Evolutionary conservation across 805 yeast species (phyloP).

Genomic region (Wickerhamiella parazyma): DNA sequence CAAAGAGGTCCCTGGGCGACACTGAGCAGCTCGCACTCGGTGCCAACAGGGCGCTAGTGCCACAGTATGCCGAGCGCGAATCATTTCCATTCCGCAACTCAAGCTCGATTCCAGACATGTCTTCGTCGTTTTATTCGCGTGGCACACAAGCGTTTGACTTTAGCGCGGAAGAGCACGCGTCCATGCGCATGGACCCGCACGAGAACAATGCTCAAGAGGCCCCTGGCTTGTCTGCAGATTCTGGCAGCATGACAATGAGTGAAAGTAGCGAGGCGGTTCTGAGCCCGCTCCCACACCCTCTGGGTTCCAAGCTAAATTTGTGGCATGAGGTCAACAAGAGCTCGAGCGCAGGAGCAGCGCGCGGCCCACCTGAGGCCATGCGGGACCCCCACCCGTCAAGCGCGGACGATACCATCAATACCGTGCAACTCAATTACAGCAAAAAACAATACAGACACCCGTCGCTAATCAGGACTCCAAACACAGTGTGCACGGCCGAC

Average conservation of each 20-base stretch:
- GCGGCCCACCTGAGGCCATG: neutral
- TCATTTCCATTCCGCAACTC: slow-evolving; percentile 6
- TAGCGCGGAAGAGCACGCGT: slow-evolving; percentile 2
- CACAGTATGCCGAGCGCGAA: slow-evolving; percentile 4
- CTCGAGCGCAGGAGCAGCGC: neutral
- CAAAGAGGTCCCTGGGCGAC: slow-evolving; percentile 13
- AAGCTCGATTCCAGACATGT: slow-evolving; percentile 1
- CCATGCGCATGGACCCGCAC: slow-evolving; percentile 10
- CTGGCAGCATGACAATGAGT: neutral
- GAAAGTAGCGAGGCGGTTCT: slow-evolving; percentile 4
- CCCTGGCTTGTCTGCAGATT: slow-evolving; percentile 2
- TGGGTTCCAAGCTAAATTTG: slow-evolving; percentile 2
- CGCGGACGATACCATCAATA: slow-evolving; percentile 5
- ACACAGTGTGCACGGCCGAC: slow-evolving; percentile 4
- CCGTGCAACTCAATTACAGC: slow-evolving; percentile 1
- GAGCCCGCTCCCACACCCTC: slow-evolving; percentile 5
- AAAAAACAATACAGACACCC: slow-evolving; percentile 5
- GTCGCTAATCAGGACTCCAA: slow-evolving; percentile 6
- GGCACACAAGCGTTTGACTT: slow-evolving; percentile 1
- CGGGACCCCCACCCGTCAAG: neutral
- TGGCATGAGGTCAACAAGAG: slow-evolving; percentile 3
- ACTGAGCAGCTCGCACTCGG: slow-evolving; percentile 9
- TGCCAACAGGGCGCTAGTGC: slow-evolving; percentile 6
- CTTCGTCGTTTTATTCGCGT: neutral
- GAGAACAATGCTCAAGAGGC: slow-evolving; percentile 1